These are phyloP conservation scores for Gossypium arboreum DNA, from an alignment of 345 rosid genomes.

Conservation along the genomic window DNA sequence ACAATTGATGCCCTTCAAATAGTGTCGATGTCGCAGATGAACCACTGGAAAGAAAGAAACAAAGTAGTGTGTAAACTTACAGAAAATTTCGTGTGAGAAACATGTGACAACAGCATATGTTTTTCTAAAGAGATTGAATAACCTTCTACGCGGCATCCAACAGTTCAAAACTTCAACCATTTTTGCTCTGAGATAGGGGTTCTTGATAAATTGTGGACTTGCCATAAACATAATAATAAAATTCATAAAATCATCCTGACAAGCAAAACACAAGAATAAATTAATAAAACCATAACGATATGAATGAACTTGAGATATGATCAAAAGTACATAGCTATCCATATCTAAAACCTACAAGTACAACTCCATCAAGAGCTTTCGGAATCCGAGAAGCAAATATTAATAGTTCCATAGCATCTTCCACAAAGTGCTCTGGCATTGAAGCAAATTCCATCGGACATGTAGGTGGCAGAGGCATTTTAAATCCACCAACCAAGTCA, in stretches of 20 bases:
- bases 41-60: slow-evolving; percentile 49
- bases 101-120: slow-evolving; percentile 7
- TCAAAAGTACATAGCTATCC: not conserved
- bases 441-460: slow-evolving; percentile 93
- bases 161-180: slow-evolving; percentile 99
- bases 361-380: slow-evolving; percentile 78
- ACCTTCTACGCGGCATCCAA: slow-evolving; percentile 99
- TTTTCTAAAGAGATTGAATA: slow-evolving; percentile 14
- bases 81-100: not conserved
- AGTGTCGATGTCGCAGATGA: slow-evolving; percentile 74
- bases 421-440: slow-evolving; percentile 99
- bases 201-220: slow-evolving; percentile 78
- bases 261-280: slow-evolving; percentile 20
- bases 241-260: slow-evolving; percentile 97
- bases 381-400: slow-evolving; percentile 92
- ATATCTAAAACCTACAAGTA: slow-evolving; percentile 49
- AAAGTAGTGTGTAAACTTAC: slow-evolving; percentile 3
- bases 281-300: not conserved
- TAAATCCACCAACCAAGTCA: slow-evolving; percentile 87
- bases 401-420: slow-evolving; percentile 96
- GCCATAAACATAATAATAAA: slow-evolving; percentile 98
- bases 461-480: slow-evolving; percentile 76
- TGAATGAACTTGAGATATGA: not conserved
- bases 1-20: slow-evolving; percentile 91
- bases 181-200: slow-evolving; percentile 96